A percentile compares a stretch with the other conserved stretches of the same genome.
Evolutionary conservation across 768 basidiomycete genomes (phyloP).

Genomic region (Leucocoprinus birnbaumii): DNA sequence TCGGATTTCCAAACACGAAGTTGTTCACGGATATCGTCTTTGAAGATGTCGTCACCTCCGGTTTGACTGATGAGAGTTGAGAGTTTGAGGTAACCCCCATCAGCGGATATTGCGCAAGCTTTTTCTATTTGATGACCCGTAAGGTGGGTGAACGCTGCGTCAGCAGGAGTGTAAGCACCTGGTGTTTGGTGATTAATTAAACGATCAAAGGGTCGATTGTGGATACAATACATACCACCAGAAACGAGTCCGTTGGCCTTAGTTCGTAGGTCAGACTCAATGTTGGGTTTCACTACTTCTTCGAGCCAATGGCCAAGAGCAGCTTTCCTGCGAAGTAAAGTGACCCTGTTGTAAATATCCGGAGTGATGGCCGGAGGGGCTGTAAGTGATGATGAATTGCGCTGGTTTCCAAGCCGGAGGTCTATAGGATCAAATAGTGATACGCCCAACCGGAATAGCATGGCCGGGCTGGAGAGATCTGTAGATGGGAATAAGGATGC

Average conservation of each 20-base stretch:
- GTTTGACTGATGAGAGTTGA: constrained; percentile 89
- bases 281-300: constrained; percentile 59
- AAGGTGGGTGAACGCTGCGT: constrained; percentile 72
- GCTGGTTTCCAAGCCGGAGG: constrained; percentile 46
- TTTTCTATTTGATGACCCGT: constrained; percentile 87
- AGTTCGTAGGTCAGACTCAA: constrained; percentile 64
- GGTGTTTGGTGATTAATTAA: not conserved
- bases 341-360: constrained; percentile 61
- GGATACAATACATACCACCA: constrained; percentile 19
- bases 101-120: constrained; percentile 72
- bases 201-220: not conserved
- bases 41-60: constrained; percentile 73
- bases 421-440: constrained; percentile 88
- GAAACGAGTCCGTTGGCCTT: constrained; percentile 25
- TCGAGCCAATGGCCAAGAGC: constrained; percentile 86
- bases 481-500: constrained; percentile 64
- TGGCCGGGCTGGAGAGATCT: constrained; percentile 72
- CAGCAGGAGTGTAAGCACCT: constrained; percentile 37
- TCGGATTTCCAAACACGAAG: constrained; percentile 82
- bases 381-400: constrained; percentile 7
- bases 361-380: constrained; percentile 40
- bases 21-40: constrained; percentile 71
- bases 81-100: constrained; percentile 77
- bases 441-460: constrained; percentile 82
- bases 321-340: constrained; percentile 67